These are phyloP conservation scores for Pseudoneurospora amorphoporcata DNA, from an alignment of 495 filamentous ascomycete genomes.

Conservation along the genomic window DNA sequence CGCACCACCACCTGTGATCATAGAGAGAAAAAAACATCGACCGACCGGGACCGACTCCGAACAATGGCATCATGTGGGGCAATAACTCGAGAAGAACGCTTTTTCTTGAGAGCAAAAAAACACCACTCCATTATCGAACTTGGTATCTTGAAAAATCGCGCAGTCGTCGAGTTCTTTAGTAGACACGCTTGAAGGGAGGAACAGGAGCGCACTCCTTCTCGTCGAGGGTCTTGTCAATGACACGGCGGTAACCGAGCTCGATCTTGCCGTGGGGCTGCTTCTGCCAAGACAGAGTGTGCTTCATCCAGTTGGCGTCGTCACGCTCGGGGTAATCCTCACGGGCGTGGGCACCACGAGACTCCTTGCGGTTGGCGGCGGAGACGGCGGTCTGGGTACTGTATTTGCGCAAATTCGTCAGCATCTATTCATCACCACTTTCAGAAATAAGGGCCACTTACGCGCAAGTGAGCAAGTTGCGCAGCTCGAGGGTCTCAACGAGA, in stretches of 20 bases:
- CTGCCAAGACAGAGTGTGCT: conserved; percentile 93
- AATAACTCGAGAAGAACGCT: not conserved
- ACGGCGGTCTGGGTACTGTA: conserved; percentile 69
- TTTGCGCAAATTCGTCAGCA: not conserved
- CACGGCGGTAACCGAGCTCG: conserved; percentile 66
- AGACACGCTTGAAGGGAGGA: conserved; percentile 78
- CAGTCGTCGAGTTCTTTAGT: conserved; percentile 37
- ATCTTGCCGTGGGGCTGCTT: conserved; percentile 73
- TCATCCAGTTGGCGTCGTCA: conserved; percentile 96
- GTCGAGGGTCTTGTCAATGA: conserved; percentile 70
- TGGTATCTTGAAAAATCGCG: not conserved
- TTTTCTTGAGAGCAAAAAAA: not conserved
- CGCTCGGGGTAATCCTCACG: conserved; percentile 90
- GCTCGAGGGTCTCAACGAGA: conserved; percentile 87
- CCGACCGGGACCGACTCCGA: not conserved
- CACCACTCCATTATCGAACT: not conserved
- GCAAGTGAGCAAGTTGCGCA: conserved; percentile 89
- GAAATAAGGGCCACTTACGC: conserved; percentile 47
- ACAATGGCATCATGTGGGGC: not conserved
- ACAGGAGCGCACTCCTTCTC: conserved; percentile 83
- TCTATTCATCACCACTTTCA: no score
- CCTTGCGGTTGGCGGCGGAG: conserved; percentile 79
- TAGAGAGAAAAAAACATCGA: not conserved
- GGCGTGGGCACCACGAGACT: conserved; percentile 90
- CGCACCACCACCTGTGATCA: not conserved